Conservation (phyloP, 225 moss, liverwort and hornwort genomes). For the Lunularia cruciata region DNA sequence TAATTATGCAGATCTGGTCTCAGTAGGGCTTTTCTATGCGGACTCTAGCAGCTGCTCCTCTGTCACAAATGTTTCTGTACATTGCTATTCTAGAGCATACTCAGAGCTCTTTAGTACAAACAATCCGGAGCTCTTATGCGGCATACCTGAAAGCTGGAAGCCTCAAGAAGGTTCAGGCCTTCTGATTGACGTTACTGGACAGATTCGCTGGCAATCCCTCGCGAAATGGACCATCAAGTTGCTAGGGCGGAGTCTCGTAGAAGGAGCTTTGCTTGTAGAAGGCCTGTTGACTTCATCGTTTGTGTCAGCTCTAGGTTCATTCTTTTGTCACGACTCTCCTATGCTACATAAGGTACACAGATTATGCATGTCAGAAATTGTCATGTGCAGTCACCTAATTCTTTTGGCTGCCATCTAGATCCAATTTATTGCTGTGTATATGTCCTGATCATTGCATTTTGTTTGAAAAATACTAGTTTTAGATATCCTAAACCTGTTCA, state of each 20-base stretch:
- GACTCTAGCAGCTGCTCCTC: constrained; percentile 47
- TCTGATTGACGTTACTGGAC: constrained; percentile 65
- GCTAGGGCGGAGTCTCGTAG: constrained; percentile 68
- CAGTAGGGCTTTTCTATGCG: constrained; percentile 75
- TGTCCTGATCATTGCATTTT: too few relatives aligned
- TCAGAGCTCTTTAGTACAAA: constrained; percentile 32
- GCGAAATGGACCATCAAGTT: constrained; percentile 82
- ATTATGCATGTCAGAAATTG: not conserved
- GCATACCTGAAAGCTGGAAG: constrained; percentile 38
- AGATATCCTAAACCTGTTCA: too few relatives aligned
- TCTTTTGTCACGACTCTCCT: constrained; percentile 71
- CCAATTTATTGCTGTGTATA: too few relatives aligned
- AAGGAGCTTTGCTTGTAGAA: constrained; percentile 74
- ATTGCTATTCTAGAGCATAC: constrained; percentile 63
- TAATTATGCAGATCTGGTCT: constrained; percentile 63
- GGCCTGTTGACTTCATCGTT: constrained; percentile 79
- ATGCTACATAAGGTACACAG: constrained; percentile 62
- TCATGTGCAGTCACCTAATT: too few relatives aligned
- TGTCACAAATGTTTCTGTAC: constrained; percentile 61
- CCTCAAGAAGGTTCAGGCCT: constrained; percentile 63
- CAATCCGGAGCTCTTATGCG: constrained; percentile 47
- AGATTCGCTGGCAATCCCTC: constrained; percentile 68
- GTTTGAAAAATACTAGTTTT: too few relatives aligned
- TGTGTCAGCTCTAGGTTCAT: constrained; percentile 60
- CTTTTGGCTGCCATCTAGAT: not conserved